Base-by-base conservation (phyloP, 2,329 filamentous ascomycete genomes). In the Bipolaris zeicola region DNA sequence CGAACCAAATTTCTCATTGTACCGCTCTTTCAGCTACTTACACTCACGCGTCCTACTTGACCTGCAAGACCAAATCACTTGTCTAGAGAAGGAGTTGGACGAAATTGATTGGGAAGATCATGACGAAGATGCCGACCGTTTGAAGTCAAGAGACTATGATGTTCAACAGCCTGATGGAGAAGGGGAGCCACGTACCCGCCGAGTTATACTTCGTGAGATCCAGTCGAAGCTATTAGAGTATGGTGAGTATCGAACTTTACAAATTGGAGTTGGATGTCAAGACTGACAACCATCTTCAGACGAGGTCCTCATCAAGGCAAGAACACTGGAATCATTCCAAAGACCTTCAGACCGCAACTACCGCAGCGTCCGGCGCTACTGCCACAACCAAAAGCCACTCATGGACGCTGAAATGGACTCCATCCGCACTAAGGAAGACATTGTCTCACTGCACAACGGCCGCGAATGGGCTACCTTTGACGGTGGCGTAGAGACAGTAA, bases 391-490 rank as follows among this genome's bases (percentile, higher is more conserved):
- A 5, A 71, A 74, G 33, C 77, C 77, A 0, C 65, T 79, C 1
- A 63, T 75, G 51, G 67, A 73, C 28, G 69, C 72, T 6, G 72
- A 73, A 38, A 68, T 69, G 60, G 71, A 72, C 13, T 75, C 70
- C 10, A 74, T 80, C n/a, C 71, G 69, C 28, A 70, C 65, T 37
- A 76, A 77, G 60, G 77, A 79, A 65, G 77, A 80, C 53, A 73
- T 75, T 16, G 63, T 79, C 1, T 77, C 73, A 0, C 64, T 80
- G 0, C 65, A 71, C 7, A 69, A 64, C 10, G 78, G 77, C 1
- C 70, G 78, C 8, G 78, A 80, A 53, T 74, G 76, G 64, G 76
- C 76, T 11, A 69, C 62, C 1, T 79, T 80, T 38, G 78, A 80
- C 24, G 72, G 72, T 3, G 63, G 73, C 6, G 69, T 80, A 1